Base-by-base conservation (phyloP, 495 filamentous ascomycete species). In the Neurospora hispaniola region DNA sequence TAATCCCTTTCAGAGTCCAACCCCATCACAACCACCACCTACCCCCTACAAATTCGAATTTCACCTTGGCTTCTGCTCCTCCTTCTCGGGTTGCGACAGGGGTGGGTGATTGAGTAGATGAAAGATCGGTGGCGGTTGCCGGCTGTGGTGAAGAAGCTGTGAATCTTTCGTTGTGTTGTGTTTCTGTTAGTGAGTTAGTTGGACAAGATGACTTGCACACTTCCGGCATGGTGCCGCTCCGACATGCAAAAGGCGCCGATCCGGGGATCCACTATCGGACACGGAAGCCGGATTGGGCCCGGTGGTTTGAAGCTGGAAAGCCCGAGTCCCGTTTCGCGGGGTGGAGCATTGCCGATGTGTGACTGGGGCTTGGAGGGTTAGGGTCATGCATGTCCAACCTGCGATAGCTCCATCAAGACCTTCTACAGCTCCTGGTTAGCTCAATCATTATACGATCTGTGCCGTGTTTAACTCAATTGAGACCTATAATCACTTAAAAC, bases 11-110 rank as follows among this genome's bases (percentile, higher is more conserved):
- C 44, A 46, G 18, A 3, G 20, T n/a, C 16, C 12, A 23, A 23
- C 23, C 23, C 11, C 46, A 54, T 4, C 5, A 35, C 35, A 35
- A 5, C 0, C 43, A 46, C 10, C 46, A 27, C 46, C 12, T n/a
- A 31, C 5, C 46, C n/a, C 20, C 20, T 62, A 62, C 54, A 62
- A 35, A 23, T 62, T 62, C 14, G 23, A 20, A 62, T 62, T 31
- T 20, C 54, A 39, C 72, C 74, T 78, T 0, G 66, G 71, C 70
- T 74, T 72, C 70, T 31, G 12, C 44, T 12, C 39, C 68, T 59
- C 71, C 39, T 73, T 71, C 70, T 72, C 23, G 23, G 23, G 23
- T 23, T 23, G 23, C 23, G 23, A 23, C 23, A 23, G 23, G 23
- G 23, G 1, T 23, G 23, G 23, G 23, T 23, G 23, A 23, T 23